These are phyloP conservation scores for Yamadazyma tumulicola DNA, from an alignment of 805 yeast genomes.

Conservation along the genomic window DNA sequence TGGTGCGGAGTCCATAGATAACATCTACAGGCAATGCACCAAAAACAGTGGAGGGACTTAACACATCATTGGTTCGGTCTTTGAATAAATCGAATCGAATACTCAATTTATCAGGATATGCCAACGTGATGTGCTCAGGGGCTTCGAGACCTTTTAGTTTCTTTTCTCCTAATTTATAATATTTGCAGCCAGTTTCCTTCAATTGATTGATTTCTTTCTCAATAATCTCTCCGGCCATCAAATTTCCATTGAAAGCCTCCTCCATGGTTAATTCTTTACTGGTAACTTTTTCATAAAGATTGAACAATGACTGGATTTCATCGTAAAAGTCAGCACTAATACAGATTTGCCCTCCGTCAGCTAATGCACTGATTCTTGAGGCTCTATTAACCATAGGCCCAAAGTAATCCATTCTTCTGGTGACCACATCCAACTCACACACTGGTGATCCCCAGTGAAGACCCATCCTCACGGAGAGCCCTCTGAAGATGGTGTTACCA, in stretches of 20 bases:
- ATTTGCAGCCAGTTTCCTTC: slow-evolving; percentile 65
- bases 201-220: slow-evolving; percentile 64
- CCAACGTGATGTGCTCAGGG: slow-evolving; percentile 79
- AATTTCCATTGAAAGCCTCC: slow-evolving; percentile 45
- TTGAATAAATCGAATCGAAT: slow-evolving; percentile 51
- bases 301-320: slow-evolving; percentile 61
- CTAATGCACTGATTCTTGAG: slow-evolving; percentile 87
- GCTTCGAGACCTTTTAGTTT: slow-evolving; percentile 93
- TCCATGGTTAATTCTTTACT: slow-evolving; percentile 22
- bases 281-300: slow-evolving; percentile 41
- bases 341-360: slow-evolving; percentile 97
- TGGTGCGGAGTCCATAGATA: slow-evolving; percentile 49
- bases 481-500: slow-evolving; percentile 66
- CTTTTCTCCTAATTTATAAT: slow-evolving; percentile 74
- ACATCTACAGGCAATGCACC: slow-evolving; percentile 43
- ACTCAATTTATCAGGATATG: slow-evolving; percentile 64
- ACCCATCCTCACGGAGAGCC: slow-evolving; percentile 96
- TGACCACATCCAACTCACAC: slow-evolving; percentile 90
- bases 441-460: slow-evolving; percentile 98
- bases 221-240: slow-evolving; percentile 50
- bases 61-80: slow-evolving; percentile 20
- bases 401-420: slow-evolving; percentile 96
- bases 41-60: slow-evolving; percentile 34
- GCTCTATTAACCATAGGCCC: slow-evolving; percentile 99
- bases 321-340: slow-evolving; percentile 76